phyloP scores from a whole-genome alignment of 2,329 filamentous ascomycete genomes.

The Microdochium nivale region DNA sequence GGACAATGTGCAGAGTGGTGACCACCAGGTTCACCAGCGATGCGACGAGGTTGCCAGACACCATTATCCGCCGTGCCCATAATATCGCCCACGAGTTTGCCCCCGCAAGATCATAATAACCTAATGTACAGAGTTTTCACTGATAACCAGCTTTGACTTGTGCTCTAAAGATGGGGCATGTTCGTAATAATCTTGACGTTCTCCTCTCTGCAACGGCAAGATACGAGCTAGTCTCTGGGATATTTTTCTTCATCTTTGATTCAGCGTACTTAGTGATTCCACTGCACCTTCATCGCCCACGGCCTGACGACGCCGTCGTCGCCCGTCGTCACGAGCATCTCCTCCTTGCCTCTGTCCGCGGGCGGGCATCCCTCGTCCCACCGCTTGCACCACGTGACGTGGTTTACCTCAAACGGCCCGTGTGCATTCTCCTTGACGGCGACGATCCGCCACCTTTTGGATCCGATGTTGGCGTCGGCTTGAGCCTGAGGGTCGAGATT shows the following conservation, averaged over 20 bases:
- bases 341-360: slow-evolving; percentile 52
- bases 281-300: slow-evolving; percentile 50
- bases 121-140: too few relatives aligned
- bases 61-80: too few relatives aligned
- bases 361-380: slow-evolving; percentile 51
- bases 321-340: slow-evolving; percentile 83
- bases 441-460: slow-evolving; percentile 62
- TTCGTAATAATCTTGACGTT: too few relatives aligned
- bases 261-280: background rate
- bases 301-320: slow-evolving; percentile 84
- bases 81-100: too few relatives aligned
- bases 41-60: too few relatives aligned
- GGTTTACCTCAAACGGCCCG: slow-evolving; percentile 90
- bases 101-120: too few relatives aligned
- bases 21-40: too few relatives aligned
- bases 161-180: too few relatives aligned
- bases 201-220: background rate
- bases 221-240: background rate
- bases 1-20: too few relatives aligned
- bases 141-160: too few relatives aligned
- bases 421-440: slow-evolving; percentile 67
- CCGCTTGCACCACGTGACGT: slow-evolving; percentile 77
- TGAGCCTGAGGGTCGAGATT: background rate
- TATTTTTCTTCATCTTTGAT: background rate
- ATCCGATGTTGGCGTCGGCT: slow-evolving; percentile 5